These are phyloP conservation scores for Agaricus blazei DNA, from an alignment of 768 basidiomycete genomes.

Conservation along the genomic window DNA sequence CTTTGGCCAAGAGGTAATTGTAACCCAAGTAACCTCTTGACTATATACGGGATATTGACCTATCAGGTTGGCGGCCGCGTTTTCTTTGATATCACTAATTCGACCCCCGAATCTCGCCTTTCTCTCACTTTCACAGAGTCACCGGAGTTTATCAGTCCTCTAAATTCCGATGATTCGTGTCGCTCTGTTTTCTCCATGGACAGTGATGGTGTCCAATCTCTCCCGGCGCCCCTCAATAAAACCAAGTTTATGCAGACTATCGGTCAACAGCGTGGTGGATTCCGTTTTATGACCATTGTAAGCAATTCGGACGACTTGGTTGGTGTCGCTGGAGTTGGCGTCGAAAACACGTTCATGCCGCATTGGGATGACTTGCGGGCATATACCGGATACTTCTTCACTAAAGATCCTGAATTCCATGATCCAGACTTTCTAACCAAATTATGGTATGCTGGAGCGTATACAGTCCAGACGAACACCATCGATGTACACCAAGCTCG, in stretches of 20 bases:
- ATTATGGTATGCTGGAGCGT: slow-evolving; percentile 52
- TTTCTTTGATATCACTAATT: slow-evolving; percentile 22
- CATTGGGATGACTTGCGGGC: slow-evolving; percentile 40
- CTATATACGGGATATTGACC: background rate
- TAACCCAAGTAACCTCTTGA: background rate
- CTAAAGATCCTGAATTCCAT: slow-evolving; percentile 33
- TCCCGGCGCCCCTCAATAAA: slow-evolving; percentile 17
- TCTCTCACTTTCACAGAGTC: slow-evolving; percentile 49
- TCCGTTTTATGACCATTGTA: slow-evolving; percentile 41
- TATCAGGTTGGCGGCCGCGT: slow-evolving; percentile 28
- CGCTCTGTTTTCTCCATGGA: slow-evolving; percentile 17
- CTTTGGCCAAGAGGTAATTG: slow-evolving; percentile 1
- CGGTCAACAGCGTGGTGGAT: slow-evolving; percentile 40
- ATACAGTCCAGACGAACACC: slow-evolving; percentile 48
- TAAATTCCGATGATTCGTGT: slow-evolving; percentile 37
- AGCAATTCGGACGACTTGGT: slow-evolving; percentile 31
- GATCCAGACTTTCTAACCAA: slow-evolving; percentile 43
- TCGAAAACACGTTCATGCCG: slow-evolving; percentile 42
- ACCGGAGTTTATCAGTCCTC: slow-evolving; percentile 38
- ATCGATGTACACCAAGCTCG: slow-evolving; percentile 32
- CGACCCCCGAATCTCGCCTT: slow-evolving; percentile 26
- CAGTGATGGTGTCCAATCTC: slow-evolving; percentile 29
- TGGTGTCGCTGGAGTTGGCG: slow-evolving; percentile 36
- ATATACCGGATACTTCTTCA: slow-evolving; percentile 45
- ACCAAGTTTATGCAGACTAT: slow-evolving; percentile 30